Evolutionary conservation across 345 rosid genomes (phyloP).

Genomic region (Eucalyptus brandiana): DNA sequence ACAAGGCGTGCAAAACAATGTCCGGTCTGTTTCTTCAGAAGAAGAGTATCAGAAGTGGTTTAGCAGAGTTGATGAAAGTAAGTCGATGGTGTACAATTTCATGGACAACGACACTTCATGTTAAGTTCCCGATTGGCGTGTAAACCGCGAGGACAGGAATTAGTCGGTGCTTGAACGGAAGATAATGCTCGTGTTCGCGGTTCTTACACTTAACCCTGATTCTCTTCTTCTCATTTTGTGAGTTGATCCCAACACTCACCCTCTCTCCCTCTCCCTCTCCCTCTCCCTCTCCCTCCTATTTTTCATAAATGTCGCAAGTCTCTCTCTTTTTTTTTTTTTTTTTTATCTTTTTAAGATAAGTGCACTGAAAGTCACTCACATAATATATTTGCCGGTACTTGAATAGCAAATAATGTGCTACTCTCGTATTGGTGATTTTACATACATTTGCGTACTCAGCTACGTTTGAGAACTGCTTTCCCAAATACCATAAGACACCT

Average conservation of each 20-base stretch:
- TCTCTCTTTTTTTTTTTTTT: no score
- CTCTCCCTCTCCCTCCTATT: no score
- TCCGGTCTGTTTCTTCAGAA: not conserved
- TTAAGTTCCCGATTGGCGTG: not conserved
- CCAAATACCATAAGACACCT: no score
- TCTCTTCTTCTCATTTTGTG: no score
- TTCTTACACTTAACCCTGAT: no score
- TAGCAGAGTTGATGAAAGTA: not conserved
- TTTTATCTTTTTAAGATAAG: no score
- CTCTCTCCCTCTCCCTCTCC: no score
- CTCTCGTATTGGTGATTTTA: not conserved
- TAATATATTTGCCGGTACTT: no score
- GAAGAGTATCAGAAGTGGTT: not conserved
- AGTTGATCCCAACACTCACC: no score
- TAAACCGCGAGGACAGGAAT: not conserved
- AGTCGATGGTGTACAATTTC: not conserved
- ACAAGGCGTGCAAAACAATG: not conserved
- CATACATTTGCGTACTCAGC: not conserved
- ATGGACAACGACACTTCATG: not conserved
- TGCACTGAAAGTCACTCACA: no score
- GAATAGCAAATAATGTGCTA: not conserved
- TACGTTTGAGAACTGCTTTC: accelerated
- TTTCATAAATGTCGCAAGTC: no score
- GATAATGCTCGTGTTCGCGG: no score
- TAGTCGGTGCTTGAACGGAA: not conserved